Evolutionary conservation across 495 filamentous ascomycete species (phyloP), one percentile per base, ranked within the genome.

Genomic region (Daldinia vernicosa): DNA sequence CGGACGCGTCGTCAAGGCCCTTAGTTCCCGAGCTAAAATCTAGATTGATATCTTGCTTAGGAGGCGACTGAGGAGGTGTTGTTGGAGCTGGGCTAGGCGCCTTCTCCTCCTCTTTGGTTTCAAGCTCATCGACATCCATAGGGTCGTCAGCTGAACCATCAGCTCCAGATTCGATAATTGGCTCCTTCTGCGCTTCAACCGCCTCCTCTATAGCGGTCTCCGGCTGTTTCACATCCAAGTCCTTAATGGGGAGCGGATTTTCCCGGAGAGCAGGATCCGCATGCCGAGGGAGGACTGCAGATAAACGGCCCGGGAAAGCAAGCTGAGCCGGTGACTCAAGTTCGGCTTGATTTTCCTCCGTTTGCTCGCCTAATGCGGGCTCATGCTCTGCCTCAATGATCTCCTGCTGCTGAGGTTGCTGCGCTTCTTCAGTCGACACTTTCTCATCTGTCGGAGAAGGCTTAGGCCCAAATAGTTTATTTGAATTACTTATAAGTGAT

Each of bases 301-400:
- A 86, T 2, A 86, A 78, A 8, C 84, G 77, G 2, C 84, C 84
- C n/a, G 84, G 80, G 67, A 87, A 87, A 17, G 60, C 58, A 32
- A 81, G 77, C 28, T 72, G 66, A 7, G 76, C 72, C 7, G 81
- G 80, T 0, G 79, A 80, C 22, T 76, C 76, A 3, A 68, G 70
- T 1, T 79, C 39, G 11, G 32, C 60, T 0, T 75, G 66, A 9
- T 71, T 59, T 51, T 62, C 72, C 26, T 63, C 58, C 9, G 9
- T 11, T 26, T 69, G 51, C 47, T 67, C 51, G 3, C 55, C 57
- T 0, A 32, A 27, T 22, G 40, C 33, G 14, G 57, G 30, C 1
- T 76, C 70, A 35, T 75, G 56, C 14, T 53, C 50, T 9, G 68
- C 53, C 6, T 77, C 72, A 22, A 71, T 66, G 7, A 39, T 47